These are phyloP conservation scores for Buddleja alternifolia DNA, from an alignment of 257 asterid genomes.

Conservation along the genomic window DNA sequence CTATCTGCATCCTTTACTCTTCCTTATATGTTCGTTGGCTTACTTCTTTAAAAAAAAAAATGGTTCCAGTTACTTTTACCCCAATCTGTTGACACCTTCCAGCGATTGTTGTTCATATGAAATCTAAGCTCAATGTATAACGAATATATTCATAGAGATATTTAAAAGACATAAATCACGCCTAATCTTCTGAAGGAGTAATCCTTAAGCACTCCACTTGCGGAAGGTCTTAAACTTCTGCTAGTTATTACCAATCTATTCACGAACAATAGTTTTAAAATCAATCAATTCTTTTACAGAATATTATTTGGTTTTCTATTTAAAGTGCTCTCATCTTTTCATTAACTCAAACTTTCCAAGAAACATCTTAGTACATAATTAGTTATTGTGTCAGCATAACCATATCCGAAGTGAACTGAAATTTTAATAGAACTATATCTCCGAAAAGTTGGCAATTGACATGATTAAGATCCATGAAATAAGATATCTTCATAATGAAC, in stretches of 20 bases:
- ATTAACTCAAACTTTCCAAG: background rate
- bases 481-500: constrained; percentile 9
- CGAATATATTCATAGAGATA: background rate
- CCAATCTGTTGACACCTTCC: background rate
- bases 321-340: constrained; percentile 11
- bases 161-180: background rate
- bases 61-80: too few relatives aligned
- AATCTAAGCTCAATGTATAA: background rate
- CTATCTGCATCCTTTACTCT: too few relatives aligned
- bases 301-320: too few relatives aligned
- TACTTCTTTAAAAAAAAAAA: too few relatives aligned
- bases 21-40: too few relatives aligned
- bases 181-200: background rate
- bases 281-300: too few relatives aligned
- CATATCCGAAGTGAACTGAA: background rate
- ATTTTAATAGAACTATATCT: constrained; percentile 8
- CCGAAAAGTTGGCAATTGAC: background rate
- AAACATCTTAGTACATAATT: background rate
- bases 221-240: background rate
- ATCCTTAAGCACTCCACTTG: background rate
- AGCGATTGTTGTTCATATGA: background rate
- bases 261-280: background rate
- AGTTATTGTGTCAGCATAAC: background rate
- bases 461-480: background rate
- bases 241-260: background rate